Base-by-base conservation (phyloP, 768 basidiomycete genomes). In the Tulasnella sp. region DNA sequence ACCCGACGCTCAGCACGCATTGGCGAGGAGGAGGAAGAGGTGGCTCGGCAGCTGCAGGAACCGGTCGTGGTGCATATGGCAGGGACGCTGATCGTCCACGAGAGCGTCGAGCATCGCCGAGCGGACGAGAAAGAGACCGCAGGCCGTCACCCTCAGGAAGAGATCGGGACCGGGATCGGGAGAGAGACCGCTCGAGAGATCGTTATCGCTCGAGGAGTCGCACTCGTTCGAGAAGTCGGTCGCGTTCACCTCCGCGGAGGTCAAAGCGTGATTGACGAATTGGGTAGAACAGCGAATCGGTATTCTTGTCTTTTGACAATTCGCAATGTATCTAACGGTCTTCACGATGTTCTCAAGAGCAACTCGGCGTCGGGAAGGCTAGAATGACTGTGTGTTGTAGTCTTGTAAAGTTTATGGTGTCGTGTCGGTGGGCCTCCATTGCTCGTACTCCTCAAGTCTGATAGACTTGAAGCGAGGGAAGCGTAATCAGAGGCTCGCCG, bases 11-110 rank as follows among this genome's bases (percentile, higher is more conserved):
- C 78, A 22, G 77, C 74, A 36, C 75, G 79, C 67, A 40, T 77
- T 35, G 77, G 79, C 47, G 79, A 79, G 74, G 77, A 78, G 41
- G 82, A 82, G 77, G 69, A 80, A 69, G 81, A 81, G 71, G 75
- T 76, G 52, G 82, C 80, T 52, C 77, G 78, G 75, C 80, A 82
- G 26, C 75, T 78, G 16, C 82, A 81, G 22, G 69, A 62, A 71
- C 36, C 37, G 41, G 67, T 3, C 67, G 67, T 29, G 67, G 42
- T 26, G 14, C 40, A 34, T 41, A 40, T 44, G 35, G 35, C 32
- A 36, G 71, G 62, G 71, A 72, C 42, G 32, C 26, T 32, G 72
- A 73, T 47, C 64, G 37, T 47, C 66, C 66, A 17, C 72, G 72
- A 17, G 66, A 67, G 7, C 64, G 72, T 8, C 66, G 65, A 5